These are phyloP conservation scores for Xylaria sp. DNA, from an alignment of 2,329 filamentous ascomycete genomes.

Conservation along the genomic window DNA sequence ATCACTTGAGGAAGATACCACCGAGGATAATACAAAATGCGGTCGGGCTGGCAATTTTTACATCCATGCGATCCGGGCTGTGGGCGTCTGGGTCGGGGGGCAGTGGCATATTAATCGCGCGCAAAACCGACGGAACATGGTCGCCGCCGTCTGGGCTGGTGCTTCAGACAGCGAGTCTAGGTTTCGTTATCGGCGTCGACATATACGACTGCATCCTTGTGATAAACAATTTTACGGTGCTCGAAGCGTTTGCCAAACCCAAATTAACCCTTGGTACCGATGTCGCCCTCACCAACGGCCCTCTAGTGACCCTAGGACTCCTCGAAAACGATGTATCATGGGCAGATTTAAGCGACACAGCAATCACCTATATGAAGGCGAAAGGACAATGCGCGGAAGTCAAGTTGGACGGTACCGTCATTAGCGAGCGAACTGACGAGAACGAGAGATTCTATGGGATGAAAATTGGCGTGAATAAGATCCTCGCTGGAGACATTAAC, in stretches of 20 bases:
- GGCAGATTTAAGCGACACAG: conserved; percentile 57
- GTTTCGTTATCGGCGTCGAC: conserved; percentile 88
- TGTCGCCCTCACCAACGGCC: conserved; percentile 75
- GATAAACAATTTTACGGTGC: conserved; percentile 81
- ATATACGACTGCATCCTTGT: conserved; percentile 96
- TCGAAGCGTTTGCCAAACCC: conserved; percentile 81
- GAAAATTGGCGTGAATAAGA: conserved; percentile 56
- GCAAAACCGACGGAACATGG: conserved; percentile 86
- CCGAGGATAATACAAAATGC: conserved; percentile 83
- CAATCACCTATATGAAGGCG: conserved; percentile 62
- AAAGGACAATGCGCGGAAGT: conserved; percentile 58
- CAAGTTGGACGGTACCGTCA: conserved; percentile 58
- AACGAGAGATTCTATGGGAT: conserved; percentile 62
- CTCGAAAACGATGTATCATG: conserved; percentile 55
- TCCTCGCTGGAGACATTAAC: conserved; percentile 59
- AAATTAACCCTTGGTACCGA: conserved; percentile 82
- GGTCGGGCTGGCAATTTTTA: conserved; percentile 90
- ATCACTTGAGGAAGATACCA: conserved; percentile 78
- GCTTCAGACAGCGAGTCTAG: conserved; percentile 84
- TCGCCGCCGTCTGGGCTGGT: conserved; percentile 89
- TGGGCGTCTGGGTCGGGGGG: conserved; percentile 92
- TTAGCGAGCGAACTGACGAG: conserved; percentile 60
- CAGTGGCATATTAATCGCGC: conserved; percentile 82
- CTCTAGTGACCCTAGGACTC: conserved; percentile 61
- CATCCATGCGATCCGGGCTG: conserved; percentile 89